phyloP scores from a whole-genome alignment of 2,329 filamentous ascomycete species.

The Aureobasidium leucospermi region DNA sequence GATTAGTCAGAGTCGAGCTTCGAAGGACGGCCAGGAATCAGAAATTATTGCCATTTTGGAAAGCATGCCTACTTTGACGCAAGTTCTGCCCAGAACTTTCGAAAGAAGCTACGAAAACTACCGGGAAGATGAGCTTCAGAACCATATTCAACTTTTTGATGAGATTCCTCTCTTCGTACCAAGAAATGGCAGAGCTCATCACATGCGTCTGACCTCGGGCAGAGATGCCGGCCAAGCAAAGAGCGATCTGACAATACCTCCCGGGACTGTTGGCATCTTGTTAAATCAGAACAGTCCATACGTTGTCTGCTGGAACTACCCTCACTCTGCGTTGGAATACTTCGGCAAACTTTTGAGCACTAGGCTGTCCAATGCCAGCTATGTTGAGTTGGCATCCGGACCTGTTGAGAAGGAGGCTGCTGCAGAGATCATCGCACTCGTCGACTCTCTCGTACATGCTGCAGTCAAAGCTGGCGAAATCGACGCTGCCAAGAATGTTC shows the following conservation, averaged over 20 bases:
- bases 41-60: conserved; percentile 56
- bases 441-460: conserved; percentile 59
- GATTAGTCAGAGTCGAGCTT: conserved; percentile 43
- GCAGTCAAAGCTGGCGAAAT: conserved; percentile 23
- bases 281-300: conserved; percentile 70
- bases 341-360: conserved; percentile 70
- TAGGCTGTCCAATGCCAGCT: conserved; percentile 50
- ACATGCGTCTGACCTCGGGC: conserved; percentile 1
- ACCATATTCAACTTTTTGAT: conserved; percentile 62
- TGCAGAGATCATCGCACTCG: conserved; percentile 64
- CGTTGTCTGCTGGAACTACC: conserved; percentile 65
- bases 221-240: conserved; percentile 15
- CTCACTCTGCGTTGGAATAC: conserved; percentile 72
- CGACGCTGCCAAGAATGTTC: conserved; percentile 37
- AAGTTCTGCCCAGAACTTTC: conserved; percentile 65
- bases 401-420: conserved; percentile 53
- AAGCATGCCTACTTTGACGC: conserved; percentile 66
- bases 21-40: conserved; percentile 38
- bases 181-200: conserved; percentile 16
- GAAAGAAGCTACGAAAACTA: conserved; percentile 62
- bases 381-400: conserved; percentile 39
- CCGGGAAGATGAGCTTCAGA: conserved; percentile 78
- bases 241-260: conserved; percentile 54
- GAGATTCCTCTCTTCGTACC: conserved; percentile 58
- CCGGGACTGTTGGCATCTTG: conserved; percentile 62